phyloP scores from a whole-genome alignment of 2,329 filamentous ascomycete genomes.

The Cladosporium colombiae region DNA sequence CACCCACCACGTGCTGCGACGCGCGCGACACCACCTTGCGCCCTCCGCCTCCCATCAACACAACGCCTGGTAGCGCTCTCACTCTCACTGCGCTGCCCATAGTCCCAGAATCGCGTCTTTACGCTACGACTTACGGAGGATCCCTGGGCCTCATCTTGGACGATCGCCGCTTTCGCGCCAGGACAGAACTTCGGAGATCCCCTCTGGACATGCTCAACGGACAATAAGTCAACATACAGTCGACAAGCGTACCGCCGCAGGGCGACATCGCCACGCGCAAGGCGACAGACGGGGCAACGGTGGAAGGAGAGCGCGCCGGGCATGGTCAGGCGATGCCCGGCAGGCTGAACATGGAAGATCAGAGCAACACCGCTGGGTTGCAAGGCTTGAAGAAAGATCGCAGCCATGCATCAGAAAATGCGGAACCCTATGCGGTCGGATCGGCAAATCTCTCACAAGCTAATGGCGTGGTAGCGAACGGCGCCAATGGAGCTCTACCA shows the following conservation, averaged over 20 bases:
- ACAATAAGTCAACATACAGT: slow-evolving; percentile 31
- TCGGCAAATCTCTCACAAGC: slow-evolving; percentile 20
- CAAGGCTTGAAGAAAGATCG: slow-evolving; percentile 37
- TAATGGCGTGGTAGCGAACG: slow-evolving; percentile 12
- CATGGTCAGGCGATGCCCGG: slow-evolving; percentile 46
- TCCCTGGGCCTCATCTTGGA: background rate
- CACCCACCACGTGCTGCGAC: background rate
- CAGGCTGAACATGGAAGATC: slow-evolving; percentile 50
- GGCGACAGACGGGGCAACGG: slow-evolving; percentile 25
- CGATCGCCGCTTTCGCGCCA: background rate
- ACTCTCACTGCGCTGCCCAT: background rate
- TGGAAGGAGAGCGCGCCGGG: slow-evolving; percentile 24
- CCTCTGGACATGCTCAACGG: slow-evolving; percentile 3
- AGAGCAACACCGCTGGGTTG: slow-evolving; percentile 40
- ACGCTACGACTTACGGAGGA: background rate
- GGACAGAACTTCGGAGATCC: background rate
- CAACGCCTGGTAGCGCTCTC: background rate
- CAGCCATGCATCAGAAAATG: slow-evolving; percentile 30
- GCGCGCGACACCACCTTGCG: slow-evolving; percentile 1
- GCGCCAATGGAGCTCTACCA: slow-evolving; percentile 15
- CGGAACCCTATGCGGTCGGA: slow-evolving; percentile 24
- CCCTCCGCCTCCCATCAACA: background rate
- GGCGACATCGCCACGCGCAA: slow-evolving; percentile 24
- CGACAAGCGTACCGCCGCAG: slow-evolving; percentile 23
- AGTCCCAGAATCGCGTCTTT: background rate